Evolutionary conservation across 2,329 filamentous ascomycete species (phyloP).

Genomic region (Calonectria hawksworthii): DNA sequence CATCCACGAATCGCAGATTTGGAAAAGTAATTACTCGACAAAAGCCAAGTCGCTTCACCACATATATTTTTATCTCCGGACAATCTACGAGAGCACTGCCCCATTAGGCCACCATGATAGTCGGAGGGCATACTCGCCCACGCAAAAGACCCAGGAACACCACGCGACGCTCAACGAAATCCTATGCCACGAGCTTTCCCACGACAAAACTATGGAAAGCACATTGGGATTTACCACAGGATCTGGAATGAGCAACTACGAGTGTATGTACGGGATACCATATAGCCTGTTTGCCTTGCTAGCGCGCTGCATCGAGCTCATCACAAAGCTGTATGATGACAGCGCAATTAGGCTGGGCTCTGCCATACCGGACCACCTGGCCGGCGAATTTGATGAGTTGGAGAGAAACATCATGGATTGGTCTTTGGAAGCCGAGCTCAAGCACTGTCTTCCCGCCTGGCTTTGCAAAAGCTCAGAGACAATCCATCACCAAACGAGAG

Average conservation of each 20-base stretch:
- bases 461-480: conserved; percentile 2
- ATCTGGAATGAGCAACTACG: conserved; percentile 16
- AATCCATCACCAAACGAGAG: conserved; percentile 27
- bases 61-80: conserved; percentile 42
- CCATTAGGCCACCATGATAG: background rate
- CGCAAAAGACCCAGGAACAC: background rate
- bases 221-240: background rate
- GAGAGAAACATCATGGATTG: conserved; percentile 29
- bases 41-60: conserved; percentile 39
- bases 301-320: conserved; percentile 17
- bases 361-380: conserved; percentile 11
- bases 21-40: conserved; percentile 33
- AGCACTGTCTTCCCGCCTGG: background rate
- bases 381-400: background rate
- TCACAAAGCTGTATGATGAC: conserved; percentile 2
- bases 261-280: conserved; percentile 26
- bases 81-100: conserved; percentile 42
- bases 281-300: conserved; percentile 13
- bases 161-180: background rate
- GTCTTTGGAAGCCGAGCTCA: conserved; percentile 12
- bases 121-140: background rate
- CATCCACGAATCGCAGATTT: conserved; percentile 32
- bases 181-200: background rate
- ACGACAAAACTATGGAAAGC: background rate
- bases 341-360: background rate